Percentiles rank a stretch among this genome's conserved stretches.
phyloP scores from a whole-genome alignment of 2,329 filamentous ascomycete species.

The Onygenales sp. region DNA sequence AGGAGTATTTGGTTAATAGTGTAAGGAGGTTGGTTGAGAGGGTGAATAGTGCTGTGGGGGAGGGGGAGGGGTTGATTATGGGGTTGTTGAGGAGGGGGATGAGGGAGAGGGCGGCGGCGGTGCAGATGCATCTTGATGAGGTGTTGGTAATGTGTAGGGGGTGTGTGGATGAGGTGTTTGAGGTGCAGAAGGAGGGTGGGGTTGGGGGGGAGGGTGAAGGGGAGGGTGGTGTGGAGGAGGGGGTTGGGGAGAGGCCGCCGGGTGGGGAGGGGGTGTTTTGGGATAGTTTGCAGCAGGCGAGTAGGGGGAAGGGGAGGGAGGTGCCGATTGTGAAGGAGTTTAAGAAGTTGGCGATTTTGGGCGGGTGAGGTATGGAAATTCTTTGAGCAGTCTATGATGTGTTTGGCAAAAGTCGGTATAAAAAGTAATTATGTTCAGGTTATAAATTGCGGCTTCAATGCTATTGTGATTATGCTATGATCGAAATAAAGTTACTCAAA shows the following conservation, averaged over 20 bases:
- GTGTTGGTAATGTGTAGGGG: slow-evolving; percentile 60
- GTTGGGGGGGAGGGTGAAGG: slow-evolving; percentile 16
- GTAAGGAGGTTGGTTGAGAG: slow-evolving; percentile 75
- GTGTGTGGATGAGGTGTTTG: slow-evolving; percentile 64
- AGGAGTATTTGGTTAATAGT: slow-evolving; percentile 90
- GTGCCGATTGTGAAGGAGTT: slow-evolving; percentile 44
- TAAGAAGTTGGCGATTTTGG: slow-evolving; percentile 29
- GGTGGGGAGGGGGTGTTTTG: slow-evolving; percentile 28
- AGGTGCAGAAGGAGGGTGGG: slow-evolving; percentile 18
- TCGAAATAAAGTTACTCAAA: neutral
- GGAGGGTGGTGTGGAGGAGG: slow-evolving; percentile 16
- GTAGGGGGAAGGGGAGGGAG: slow-evolving; percentile 30
- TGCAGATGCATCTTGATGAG: slow-evolving; percentile 64
- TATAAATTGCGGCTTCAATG: too few species aligned
- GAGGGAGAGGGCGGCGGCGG: slow-evolving; percentile 73
- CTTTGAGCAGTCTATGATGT: too few species aligned
- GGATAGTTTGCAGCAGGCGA: slow-evolving; percentile 30
- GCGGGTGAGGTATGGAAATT: slow-evolving; percentile 7
- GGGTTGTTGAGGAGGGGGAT: slow-evolving; percentile 72
- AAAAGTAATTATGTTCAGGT: too few species aligned
- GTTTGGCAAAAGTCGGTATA: too few species aligned
- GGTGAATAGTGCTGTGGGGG: slow-evolving; percentile 61
- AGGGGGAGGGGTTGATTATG: slow-evolving; percentile 65
- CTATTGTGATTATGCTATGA: neutral
- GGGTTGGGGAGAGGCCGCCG: slow-evolving; percentile 8